Conservation (phyloP, 108 stramenopile species). For the Nitzschia sp. region DNA sequence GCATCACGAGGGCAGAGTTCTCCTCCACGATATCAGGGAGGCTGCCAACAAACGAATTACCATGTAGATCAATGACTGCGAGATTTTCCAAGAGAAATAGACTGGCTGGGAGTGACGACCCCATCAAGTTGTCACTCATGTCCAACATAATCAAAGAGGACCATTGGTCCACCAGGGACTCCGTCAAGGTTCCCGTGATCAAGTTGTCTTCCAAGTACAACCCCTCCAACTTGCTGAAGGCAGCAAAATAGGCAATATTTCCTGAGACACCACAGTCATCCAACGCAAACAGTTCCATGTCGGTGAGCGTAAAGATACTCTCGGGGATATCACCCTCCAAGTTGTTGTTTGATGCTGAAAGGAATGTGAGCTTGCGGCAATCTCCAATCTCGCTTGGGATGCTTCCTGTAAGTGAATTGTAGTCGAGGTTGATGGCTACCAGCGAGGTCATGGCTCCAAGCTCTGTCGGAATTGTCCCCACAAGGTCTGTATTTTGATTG, state of each 20-base stretch:
- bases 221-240: conserved; percentile 12
- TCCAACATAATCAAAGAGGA: conserved; percentile 19
- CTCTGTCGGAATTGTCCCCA: not conserved
- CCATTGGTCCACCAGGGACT: conserved; percentile 6
- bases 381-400: conserved; percentile 23
- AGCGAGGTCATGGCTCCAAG: conserved; percentile 4
- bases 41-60: conserved; percentile 22
- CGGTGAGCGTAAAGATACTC: conserved; percentile 9
- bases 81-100: conserved; percentile 16
- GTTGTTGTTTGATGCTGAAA: conserved; percentile 20
- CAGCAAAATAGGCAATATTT: conserved; percentile 28
- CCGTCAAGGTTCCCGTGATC: conserved; percentile 24
- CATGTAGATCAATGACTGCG: conserved; percentile 26
- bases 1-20: conserved; percentile 15
- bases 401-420: conserved; percentile 18
- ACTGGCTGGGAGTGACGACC: conserved; percentile 8
- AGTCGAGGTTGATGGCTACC: conserved; percentile 16
- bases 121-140: conserved; percentile 23
- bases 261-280: conserved; percentile 25
- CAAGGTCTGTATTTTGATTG: conserved; percentile 10
- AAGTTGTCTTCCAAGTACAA: conserved; percentile 29
- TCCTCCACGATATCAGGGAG: conserved; percentile 16
- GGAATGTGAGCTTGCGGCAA: conserved; percentile 14
- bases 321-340: conserved; percentile 23
- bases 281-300: conserved; percentile 21